Base-by-base conservation (phyloP, 2,329 filamentous ascomycete genomes). In the Mycosphaerella sp. region DNA sequence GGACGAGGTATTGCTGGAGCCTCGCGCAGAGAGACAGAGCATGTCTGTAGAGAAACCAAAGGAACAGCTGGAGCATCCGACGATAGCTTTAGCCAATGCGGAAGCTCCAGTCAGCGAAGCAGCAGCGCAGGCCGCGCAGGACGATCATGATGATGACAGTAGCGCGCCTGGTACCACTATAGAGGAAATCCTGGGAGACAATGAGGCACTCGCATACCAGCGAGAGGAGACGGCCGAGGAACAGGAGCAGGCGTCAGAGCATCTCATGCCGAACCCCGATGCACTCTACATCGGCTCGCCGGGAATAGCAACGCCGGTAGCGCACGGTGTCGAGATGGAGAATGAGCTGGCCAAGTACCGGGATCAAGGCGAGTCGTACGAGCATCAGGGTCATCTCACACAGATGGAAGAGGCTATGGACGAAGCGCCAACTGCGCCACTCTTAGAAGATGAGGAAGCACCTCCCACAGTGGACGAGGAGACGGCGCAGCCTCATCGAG, bases 311-410 rank as follows among this genome's bases (percentile, higher is more conserved):
- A 53, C 54, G 13, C 53, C 52, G 6, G 16, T 54, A 25, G 44
- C 45, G 1, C 41, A 50, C 16, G 55, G 55, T 14, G 37, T 44
- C 13, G 28, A 53, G 4, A 42, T 47, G 17, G 56, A 51, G 39
- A 49, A 42, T 5, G 58, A 58, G 41, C 36, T 52, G 8, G 56
- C 47, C 17, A 45, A 39, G 28, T 14, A 17, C 4, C 48, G 52
- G 18, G 42, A 52, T 21, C 41, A 53, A 46, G 42, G 46, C 17
- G 45, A 42, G 12, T 39, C 41, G 65, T 76, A 77, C 56, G 74
- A 76, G 50, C 70, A 73, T 52, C 74, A 77, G 51, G 70, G 74
- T 36, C 71, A 73, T 44, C 64, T 64, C 0, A 72, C 73, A 4
- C 63, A 70, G 8, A 60, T 76, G 56, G 74, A 76, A 45, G 68